These are phyloP conservation scores for Alternaria brassicicola DNA, from an alignment of 2,329 filamentous ascomycete species.

Conservation along the genomic window DNA sequence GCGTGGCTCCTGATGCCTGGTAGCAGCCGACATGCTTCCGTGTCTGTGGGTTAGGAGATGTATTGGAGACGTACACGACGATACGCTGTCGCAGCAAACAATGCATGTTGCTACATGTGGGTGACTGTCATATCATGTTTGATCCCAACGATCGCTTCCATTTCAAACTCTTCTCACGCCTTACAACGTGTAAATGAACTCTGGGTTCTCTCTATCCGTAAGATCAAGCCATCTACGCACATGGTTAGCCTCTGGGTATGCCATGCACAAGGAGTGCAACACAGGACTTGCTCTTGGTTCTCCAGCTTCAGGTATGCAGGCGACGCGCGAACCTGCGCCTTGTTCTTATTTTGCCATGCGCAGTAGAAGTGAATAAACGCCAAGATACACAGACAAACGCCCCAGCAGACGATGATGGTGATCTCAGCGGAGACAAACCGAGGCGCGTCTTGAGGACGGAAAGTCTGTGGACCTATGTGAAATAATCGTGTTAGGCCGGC, in stretches of 20 bases:
- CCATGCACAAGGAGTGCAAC: slow-evolving; percentile 6
- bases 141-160: background rate
- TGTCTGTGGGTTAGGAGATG: too few species aligned
- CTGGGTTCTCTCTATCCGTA: slow-evolving; percentile 68
- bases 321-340: slow-evolving; percentile 58
- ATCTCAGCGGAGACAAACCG: slow-evolving; percentile 69
- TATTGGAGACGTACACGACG: too few species aligned
- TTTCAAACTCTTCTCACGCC: background rate
- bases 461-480: slow-evolving; percentile 51
- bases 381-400: slow-evolving; percentile 60
- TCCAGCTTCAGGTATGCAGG: slow-evolving; percentile 66
- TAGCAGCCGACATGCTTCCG: too few species aligned
- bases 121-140: too few species aligned
- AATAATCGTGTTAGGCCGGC: slow-evolving; percentile 37
- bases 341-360: slow-evolving; percentile 63
- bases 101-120: too few species aligned
- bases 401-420: slow-evolving; percentile 66
- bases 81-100: too few species aligned
- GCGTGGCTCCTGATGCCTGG: too few species aligned
- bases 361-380: slow-evolving; percentile 69
- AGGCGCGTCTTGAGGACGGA: slow-evolving; percentile 42
- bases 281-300: slow-evolving; percentile 64
- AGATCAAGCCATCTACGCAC: slow-evolving; percentile 61
- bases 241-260: background rate
- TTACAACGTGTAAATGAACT: slow-evolving; percentile 66